phyloP scores from a whole-genome alignment of 192 early-diverging fungal species.

The Geranomyces michiganensis region DNA sequence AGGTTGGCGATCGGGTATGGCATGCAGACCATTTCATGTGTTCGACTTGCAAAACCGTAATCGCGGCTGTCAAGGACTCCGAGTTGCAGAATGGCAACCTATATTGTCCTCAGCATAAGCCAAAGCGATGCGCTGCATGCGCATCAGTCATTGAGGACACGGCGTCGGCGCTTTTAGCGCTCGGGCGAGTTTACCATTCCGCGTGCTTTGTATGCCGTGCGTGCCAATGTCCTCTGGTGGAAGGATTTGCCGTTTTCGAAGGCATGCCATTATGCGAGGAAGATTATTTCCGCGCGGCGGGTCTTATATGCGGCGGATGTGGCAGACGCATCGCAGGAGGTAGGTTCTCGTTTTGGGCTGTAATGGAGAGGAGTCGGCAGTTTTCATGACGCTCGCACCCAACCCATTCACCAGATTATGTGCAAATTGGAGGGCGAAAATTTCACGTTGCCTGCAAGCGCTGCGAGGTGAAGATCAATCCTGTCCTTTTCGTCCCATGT shows the following conservation, averaged over 20 bases:
- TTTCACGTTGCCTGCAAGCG: slow-evolving; percentile 37
- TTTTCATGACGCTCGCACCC: too few species aligned
- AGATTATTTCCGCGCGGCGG: slow-evolving; percentile 25
- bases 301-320: slow-evolving; percentile 31
- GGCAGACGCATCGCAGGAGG: slow-evolving; percentile 20
- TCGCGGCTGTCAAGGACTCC: not conserved
- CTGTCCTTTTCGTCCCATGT: not conserved
- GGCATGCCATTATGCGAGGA: slow-evolving; percentile 16
- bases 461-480: slow-evolving; percentile 25
- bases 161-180: not conserved
- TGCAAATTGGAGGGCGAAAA: slow-evolving; percentile 32
- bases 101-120: slow-evolving; percentile 20
- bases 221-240: slow-evolving; percentile 19
- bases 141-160: not conserved
- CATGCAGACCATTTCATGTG: slow-evolving; percentile 32
- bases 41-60: not conserved
- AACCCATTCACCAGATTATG: slow-evolving; percentile 18
- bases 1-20: slow-evolving; percentile 15
- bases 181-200: slow-evolving; percentile 18
- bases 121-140: slow-evolving; percentile 6
- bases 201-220: slow-evolving; percentile 29
- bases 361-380: not conserved
- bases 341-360: slow-evolving; percentile 7
- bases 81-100: slow-evolving; percentile 8
- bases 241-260: slow-evolving; percentile 7